phyloP scores from a whole-genome alignment of 257 asterid genomes.

The Parsonsia alboflavescens region DNA sequence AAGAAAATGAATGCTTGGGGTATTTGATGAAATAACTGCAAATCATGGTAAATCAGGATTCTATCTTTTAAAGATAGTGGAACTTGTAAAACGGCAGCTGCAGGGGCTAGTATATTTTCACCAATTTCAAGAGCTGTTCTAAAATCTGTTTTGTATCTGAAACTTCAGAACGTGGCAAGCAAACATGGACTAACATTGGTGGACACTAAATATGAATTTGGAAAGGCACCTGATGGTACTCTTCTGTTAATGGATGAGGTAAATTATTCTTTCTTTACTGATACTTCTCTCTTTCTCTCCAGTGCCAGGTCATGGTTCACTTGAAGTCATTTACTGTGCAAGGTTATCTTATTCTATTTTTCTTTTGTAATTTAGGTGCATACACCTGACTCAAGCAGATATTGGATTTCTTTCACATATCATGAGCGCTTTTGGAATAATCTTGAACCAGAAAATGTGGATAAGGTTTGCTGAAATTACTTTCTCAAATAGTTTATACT shows the following conservation, averaged over 20 bases:
- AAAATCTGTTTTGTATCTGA: neutral
- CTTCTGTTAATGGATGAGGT: constrained; percentile 88
- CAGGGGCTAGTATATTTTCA: neutral
- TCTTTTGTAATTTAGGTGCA: constrained; percentile 53
- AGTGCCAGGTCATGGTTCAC: neutral
- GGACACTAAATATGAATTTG: constrained; percentile 96
- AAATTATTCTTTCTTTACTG: neutral
- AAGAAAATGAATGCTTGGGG: neutral
- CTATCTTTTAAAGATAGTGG: neutral
- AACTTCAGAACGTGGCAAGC: constrained; percentile 53
- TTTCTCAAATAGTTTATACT: neutral
- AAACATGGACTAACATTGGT: constrained; percentile 86
- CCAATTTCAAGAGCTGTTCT: neutral
- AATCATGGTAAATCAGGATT: neutral
- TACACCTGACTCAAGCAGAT: constrained; percentile 97
- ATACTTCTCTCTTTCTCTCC: constrained; percentile 1
- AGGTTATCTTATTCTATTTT: neutral
- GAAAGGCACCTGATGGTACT: constrained; percentile 81
- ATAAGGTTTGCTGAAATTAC: constrained; percentile 54
- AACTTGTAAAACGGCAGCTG: neutral
- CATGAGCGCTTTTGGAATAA: constrained; percentile 59
- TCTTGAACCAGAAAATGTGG: constrained; percentile 92
- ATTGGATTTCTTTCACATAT: constrained; percentile 78
- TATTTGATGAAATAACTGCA: neutral
- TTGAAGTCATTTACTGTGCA: neutral